A percentile compares a stretch with the other conserved stretches of the same genome.
Conservation (phyloP, 2,329 filamentous ascomycete genomes). For the Fusarium sp. region DNA sequence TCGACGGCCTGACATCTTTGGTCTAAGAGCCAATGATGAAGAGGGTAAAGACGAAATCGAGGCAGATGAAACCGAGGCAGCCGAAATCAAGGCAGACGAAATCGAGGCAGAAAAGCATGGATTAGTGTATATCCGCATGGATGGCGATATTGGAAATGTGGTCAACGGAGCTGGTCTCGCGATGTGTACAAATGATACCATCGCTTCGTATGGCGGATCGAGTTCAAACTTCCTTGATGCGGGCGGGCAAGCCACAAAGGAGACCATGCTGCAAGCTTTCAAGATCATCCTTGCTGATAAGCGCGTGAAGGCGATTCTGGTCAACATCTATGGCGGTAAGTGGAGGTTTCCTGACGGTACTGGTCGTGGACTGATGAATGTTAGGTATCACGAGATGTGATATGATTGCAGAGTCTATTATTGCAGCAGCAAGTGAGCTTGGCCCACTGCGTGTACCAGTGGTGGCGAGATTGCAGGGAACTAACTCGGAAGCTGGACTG, state of each 20-base stretch:
- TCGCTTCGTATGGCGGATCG: constrained; percentile 74
- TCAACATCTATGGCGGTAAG: constrained; percentile 67
- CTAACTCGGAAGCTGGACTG: constrained; percentile 58
- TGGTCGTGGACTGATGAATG: neutral
- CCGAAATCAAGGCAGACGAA: too few species aligned
- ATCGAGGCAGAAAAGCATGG: constrained; percentile 67
- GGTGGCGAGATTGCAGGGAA: constrained; percentile 63
- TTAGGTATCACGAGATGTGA: constrained; percentile 63
- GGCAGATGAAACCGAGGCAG: too few species aligned
- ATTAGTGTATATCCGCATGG: constrained; percentile 80
- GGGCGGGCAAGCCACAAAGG: constrained; percentile 86
- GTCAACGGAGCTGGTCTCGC: constrained; percentile 92
- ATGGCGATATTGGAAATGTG: constrained; percentile 79
- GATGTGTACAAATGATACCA: constrained; percentile 90
- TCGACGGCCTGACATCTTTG: constrained; percentile 59
- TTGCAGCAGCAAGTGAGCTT: constrained; percentile 57
- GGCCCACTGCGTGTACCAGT: constrained; percentile 58
- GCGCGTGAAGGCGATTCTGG: constrained; percentile 75
- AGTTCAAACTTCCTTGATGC: constrained; percentile 91
- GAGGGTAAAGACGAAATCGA: constrained; percentile 54
- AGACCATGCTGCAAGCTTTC: constrained; percentile 84
- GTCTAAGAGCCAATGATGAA: constrained; percentile 51
- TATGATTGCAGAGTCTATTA: constrained; percentile 65
- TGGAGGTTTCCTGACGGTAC: rapidly evolving
- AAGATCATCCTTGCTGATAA: constrained; percentile 78